phyloP scores from a whole-genome alignment of 371 early-diverging fungal genomes.

The Funneliformis caledonium region DNA sequence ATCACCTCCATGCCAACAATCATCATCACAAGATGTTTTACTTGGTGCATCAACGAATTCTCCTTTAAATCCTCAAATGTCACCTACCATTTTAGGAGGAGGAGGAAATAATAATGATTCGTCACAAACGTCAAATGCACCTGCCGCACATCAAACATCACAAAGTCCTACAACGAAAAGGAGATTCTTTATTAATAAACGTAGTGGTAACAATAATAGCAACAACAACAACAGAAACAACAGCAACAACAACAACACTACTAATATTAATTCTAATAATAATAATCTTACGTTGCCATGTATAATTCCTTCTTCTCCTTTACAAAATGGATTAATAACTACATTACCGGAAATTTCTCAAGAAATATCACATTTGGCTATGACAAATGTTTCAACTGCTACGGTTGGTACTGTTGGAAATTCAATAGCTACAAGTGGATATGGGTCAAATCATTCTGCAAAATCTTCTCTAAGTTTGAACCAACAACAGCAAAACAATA shows the following conservation, averaged over 20 bases:
- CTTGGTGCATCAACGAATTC: neutral
- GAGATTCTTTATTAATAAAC: slow-evolving; percentile 14
- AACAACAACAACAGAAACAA: neutral
- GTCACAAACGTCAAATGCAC: neutral
- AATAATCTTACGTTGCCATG: neutral
- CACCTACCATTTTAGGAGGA: neutral
- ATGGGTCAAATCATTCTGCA: too few species aligned
- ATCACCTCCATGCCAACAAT: neutral
- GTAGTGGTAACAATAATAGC: neutral
- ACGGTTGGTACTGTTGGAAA: too few species aligned
- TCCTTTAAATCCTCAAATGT: neutral
- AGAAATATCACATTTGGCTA: too few species aligned
- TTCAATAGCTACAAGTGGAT: too few species aligned
- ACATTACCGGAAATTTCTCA: too few species aligned
- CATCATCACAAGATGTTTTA: neutral
- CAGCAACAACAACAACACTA: neutral
- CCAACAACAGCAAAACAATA: too few species aligned
- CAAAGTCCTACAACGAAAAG: neutral
- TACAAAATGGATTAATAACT: too few species aligned
- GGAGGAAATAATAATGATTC: neutral
- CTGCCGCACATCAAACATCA: neutral
- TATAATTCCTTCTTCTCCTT: neutral
- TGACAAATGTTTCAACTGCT: too few species aligned
- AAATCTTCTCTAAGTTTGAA: too few species aligned
- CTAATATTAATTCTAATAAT: neutral